Evolutionary conservation across 345 rosid genomes (phyloP).

Genomic region (Chamaenerion angustifolium): DNA sequence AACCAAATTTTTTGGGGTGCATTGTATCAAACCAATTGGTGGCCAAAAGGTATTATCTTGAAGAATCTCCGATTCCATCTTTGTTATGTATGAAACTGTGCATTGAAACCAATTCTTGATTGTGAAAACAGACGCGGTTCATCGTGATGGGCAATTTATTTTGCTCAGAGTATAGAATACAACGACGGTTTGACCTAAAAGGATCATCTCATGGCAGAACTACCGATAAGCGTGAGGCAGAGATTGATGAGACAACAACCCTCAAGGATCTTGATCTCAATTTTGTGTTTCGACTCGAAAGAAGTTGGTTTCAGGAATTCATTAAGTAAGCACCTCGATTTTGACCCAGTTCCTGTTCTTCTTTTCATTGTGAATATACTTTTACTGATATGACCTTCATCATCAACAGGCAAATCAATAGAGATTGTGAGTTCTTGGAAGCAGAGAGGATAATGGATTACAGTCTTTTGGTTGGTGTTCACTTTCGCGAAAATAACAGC

Average conservation of each 20-base stretch:
- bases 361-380: neutral
- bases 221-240: constrained; percentile 69
- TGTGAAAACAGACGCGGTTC: constrained; percentile 63
- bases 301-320: constrained; percentile 75
- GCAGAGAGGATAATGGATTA: constrained; percentile 94
- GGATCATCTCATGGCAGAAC: constrained; percentile 95
- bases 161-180: constrained; percentile 89
- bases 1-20: constrained; percentile 90
- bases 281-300: constrained; percentile 69
- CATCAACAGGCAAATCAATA: constrained; percentile 66
- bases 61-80: neutral
- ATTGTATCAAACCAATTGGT: constrained; percentile 89
- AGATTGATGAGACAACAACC: constrained; percentile 95
- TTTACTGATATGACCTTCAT: neutral
- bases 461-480: constrained; percentile 84
- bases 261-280: constrained; percentile 96
- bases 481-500: constrained; percentile 73
- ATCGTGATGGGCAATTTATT: constrained; percentile 96
- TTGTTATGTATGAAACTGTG: neutral
- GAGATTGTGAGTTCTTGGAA: constrained; percentile 88
- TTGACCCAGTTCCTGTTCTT: too few species aligned
- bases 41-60: constrained; percentile 61
- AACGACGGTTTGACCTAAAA: constrained; percentile 88
- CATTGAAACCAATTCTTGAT: neutral
- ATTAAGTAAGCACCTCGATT: constrained; percentile 35